phyloP scores from a whole-genome alignment of 2,329 filamentous ascomycete species.

The Neodidymelliopsis sp. region DNA sequence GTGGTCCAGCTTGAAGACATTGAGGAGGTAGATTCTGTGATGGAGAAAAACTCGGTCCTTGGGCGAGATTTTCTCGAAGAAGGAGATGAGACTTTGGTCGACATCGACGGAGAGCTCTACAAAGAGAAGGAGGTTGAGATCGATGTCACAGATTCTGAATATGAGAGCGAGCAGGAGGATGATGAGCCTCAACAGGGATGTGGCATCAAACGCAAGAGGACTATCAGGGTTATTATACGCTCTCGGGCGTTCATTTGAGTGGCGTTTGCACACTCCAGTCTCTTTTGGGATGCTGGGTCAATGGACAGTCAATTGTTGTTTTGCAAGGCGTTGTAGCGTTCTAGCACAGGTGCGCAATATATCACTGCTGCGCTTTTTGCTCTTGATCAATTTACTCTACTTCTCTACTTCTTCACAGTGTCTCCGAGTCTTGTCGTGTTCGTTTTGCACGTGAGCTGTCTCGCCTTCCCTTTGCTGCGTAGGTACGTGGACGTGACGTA shows the following conservation, averaged over 20 bases:
- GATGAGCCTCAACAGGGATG: constrained; percentile 21
- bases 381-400: not conserved
- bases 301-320: not conserved
- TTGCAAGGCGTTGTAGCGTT: constrained; percentile 13
- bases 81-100: constrained; percentile 21
- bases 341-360: constrained; percentile 17
- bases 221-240: constrained; percentile 43
- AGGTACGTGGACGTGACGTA: too few species aligned
- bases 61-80: constrained; percentile 24
- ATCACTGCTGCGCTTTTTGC: constrained; percentile 8
- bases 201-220: constrained; percentile 38
- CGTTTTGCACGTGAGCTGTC: too few species aligned
- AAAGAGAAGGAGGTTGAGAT: constrained; percentile 28
- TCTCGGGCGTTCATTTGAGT: constrained; percentile 45
- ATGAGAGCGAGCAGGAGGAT: constrained; percentile 24
- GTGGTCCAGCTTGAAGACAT: constrained; percentile 12
- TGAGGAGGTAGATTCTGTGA: constrained; percentile 10
- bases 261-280: not conserved
- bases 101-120: constrained; percentile 16
- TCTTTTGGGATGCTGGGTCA: too few species aligned
- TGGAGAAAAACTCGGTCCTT: constrained; percentile 23
- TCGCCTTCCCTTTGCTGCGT: too few species aligned
- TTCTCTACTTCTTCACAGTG: too few species aligned
- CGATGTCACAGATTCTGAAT: constrained; percentile 32
- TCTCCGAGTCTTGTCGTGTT: too few species aligned